Conservation (phyloP, 352 stramenopile genomes). For the Phytophthora quininea region DNA sequence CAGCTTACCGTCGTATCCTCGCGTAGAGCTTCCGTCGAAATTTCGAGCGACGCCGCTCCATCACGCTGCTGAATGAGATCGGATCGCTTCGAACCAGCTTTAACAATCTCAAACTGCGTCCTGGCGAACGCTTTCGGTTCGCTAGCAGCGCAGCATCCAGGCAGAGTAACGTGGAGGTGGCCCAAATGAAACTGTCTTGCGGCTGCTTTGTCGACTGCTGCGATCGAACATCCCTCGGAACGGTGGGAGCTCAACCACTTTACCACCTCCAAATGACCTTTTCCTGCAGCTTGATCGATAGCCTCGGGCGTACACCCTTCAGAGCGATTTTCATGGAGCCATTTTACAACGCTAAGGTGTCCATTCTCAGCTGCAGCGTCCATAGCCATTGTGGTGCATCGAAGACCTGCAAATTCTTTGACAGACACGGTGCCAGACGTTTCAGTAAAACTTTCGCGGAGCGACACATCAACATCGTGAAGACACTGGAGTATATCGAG, state of each 20-base stretch:
- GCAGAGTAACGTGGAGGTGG: not conserved
- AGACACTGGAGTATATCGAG: not conserved
- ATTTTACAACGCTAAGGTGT: not conserved
- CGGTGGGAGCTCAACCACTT: not conserved
- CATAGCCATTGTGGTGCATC: not conserved
- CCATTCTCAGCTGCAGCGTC: not conserved
- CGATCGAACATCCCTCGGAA: not conserved
- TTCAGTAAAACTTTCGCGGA: not conserved
- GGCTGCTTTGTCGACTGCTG: not conserved
- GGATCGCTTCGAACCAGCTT: too few species aligned
- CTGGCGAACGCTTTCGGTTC: not conserved
- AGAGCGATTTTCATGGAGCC: not conserved
- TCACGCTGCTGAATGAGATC: too few species aligned
- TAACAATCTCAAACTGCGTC: not conserved
- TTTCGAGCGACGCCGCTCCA: too few species aligned
- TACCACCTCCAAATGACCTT: not conserved
- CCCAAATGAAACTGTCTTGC: too few species aligned
- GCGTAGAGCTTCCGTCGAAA: too few species aligned
- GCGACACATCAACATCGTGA: not conserved
- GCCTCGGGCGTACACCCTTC: not conserved
- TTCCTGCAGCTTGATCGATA: not conserved
- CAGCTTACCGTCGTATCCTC: too few species aligned
- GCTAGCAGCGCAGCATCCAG: not conserved
- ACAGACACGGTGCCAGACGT: too few species aligned
- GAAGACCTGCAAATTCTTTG: not conserved